These are phyloP conservation scores for Candida loeiensis DNA, from an alignment of 805 yeast genomes.

Conservation along the genomic window DNA sequence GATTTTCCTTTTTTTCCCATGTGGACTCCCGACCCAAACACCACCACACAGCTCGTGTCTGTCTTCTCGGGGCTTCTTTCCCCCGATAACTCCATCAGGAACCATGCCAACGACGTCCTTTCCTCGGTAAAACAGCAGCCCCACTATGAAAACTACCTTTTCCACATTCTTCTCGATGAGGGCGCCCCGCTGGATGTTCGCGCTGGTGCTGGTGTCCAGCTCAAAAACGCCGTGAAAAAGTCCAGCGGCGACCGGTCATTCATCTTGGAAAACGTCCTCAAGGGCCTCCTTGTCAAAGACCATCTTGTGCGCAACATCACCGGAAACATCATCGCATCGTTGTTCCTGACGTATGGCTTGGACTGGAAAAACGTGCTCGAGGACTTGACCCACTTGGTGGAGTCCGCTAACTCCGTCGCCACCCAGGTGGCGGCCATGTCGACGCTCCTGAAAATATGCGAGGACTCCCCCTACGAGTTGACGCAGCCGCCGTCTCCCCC, in stretches of 20 bases:
- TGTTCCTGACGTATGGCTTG: conserved; percentile 68
- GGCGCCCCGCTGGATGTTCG: conserved; percentile 52
- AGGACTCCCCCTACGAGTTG: conserved; percentile 68
- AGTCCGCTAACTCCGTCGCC: conserved; percentile 30
- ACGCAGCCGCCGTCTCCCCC: conserved; percentile 52
- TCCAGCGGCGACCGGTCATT: conserved; percentile 25
- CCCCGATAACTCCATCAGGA: conserved; percentile 49
- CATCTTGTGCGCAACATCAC: conserved; percentile 79
- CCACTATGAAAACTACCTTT: conserved; percentile 77
- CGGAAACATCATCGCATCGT: conserved; percentile 83
- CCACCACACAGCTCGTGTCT: conserved; percentile 59
- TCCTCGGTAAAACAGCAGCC: conserved; percentile 66
- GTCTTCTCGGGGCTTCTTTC: conserved; percentile 74
- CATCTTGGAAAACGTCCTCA: conserved; percentile 42
- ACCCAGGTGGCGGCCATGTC: conserved; percentile 67
- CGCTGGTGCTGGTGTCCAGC: conserved; percentile 83
- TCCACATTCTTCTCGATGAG: conserved; percentile 58
- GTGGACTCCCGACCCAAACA: conserved; percentile 68
- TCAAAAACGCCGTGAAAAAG: conserved; percentile 59
- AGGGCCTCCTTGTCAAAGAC: conserved; percentile 54
- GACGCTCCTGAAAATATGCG: conserved; percentile 85
- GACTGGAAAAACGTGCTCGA: not conserved
- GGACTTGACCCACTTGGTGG: not conserved
- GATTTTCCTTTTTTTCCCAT: conserved; percentile 1
- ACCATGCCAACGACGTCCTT: conserved; percentile 69